Evolutionary conservation across 2,329 filamentous ascomycete species (phyloP), one percentile per base, ranked within the genome.

Genomic region (Diplodia seriata): DNA sequence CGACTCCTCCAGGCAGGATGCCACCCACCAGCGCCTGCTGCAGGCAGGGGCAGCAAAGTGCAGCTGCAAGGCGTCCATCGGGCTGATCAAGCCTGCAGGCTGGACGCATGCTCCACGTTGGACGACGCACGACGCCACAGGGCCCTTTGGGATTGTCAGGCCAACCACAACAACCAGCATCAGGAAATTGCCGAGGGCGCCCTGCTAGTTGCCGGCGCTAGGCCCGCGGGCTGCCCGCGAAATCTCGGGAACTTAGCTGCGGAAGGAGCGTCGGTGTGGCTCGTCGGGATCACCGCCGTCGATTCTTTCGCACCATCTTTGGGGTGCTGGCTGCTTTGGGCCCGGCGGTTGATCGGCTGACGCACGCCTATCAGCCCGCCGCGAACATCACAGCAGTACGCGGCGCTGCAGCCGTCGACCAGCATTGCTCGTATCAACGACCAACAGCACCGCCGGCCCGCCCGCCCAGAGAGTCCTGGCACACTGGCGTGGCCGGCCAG

Each of bases 361-460:
- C 57, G 43, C 57, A 62, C 57, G 26, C 43, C 40, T 62, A 50
- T 50, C 43, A 20, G 40, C 40, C 57, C 1, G 57, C 40, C 23
- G 38, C 23, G 47, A 26, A 36, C 14, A 61, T 26, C 15, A 49
- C 23, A 26, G 31, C 36, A 47, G 18, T 40, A 31, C 47, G 56
- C 38, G 59, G n/a, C 43, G 59, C 31, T 63, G 47, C 59, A 53
- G 47, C 31, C 36, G 31, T 20, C 57, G 12, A n/a, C 36, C 33
- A 47, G 23, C 57, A 43, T 15, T 29, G 56, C 40, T 63, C 59
- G 59, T 63, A 51, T 51, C 59, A 47, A 47, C 43, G 3, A 47
- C 43, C 43, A 63, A 38, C 59, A 63, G 29, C 59, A 63, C 47
- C 43, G 59, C n/a, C 59, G 59, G 57, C n/a, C 57, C 57, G 40